Base-by-base conservation (phyloP, 2,329 filamentous ascomycete species). In the Diaporthe amygdali region DNA sequence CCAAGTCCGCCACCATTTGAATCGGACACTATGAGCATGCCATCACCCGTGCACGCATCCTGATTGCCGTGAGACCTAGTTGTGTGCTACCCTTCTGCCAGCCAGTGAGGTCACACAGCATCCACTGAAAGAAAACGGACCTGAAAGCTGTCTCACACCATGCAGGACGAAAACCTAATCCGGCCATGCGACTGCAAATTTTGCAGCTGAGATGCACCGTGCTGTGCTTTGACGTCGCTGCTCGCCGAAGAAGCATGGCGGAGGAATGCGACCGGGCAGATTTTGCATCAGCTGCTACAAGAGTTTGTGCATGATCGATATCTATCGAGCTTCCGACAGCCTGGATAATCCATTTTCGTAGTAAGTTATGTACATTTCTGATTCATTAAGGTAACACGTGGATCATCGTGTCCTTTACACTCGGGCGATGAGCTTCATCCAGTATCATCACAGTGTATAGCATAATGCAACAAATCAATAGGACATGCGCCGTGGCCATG, bases 91-190 rank as follows among this genome's bases (percentile, higher is more conserved):
- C n/a, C 12, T 9, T 25, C 39, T 30, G 39, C 30, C 39, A 56
- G n/a, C 20, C 30, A 15, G n/a, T n/a, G 5, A 46, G 39, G 66
- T 47, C n/a, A 47, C 30, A 68, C 66, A 15, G 30, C 66, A 56
- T 56, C 14, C n/a, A 37, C 47, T 56, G 51, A 56, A 22, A 55
- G 66, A 47, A 56, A 47, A 56, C 51, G 51, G 66, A 56, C 27
- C 39, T 51, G 47, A 37, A 15, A 1, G 20, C 5, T 68, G 66
- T 68, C 51, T 56, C 39, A 68, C 51, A 8, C 2, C 39, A 3
- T 15, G 41, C 27, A 44, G n/a, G 15, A 49, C 52, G 27, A 46
- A n/a, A 63, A 63, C 41, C 41, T 34, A 14, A 37, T 49, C 25
- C 14, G 25, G 41, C 44, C n/a, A 22, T 49, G 44, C 30, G 14